Base-by-base conservation (phyloP, 257 asterid genomes). In the Jasminum sambac region DNA sequence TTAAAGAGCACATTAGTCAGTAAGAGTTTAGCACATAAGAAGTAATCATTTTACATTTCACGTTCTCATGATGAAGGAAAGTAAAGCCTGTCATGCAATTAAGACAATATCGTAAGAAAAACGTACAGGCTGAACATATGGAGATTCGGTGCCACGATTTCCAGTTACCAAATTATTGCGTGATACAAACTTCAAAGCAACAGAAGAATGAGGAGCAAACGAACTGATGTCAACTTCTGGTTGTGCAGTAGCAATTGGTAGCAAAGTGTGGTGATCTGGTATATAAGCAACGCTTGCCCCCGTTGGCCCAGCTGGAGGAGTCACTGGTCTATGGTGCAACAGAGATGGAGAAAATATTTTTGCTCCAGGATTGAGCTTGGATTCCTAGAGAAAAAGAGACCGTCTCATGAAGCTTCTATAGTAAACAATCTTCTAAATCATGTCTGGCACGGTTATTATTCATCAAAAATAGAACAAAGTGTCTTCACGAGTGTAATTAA, bases 321-420 rank as follows among this genome's bases (percentile, higher is more conserved):
- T 81, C 58, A 64, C 85, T 3, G 84, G 64, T 79, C 82, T 84
- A 55, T 79, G 86, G 57, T 76, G 86, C 67, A 69, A 40, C 77
- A 71, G n/a, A 1, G 95, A 89, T 40, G 97, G 97, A 72, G 86
- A 82, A 78, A 89, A 91, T 58, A 82, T 75, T 81, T 87, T 89
- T 61, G 97, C 97, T 79, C 85, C 89, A 34, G 97, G 97, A 77
- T 91, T 91, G 86, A 91, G 97, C 86, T 89, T 91, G 67, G 90
- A 89, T 74, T 86, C 95, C 97, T 89, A 48, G 66, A 67, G 71
- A 72, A 43, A 77, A 64, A 57, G 67, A 71, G 70, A 38, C 17
- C 44, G 74, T 48, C 64, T 13, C 66, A 75, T 43, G 55, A 63
- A 67, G 43, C 73, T 73, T 19, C 55, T 60, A 19, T 74, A 72